Evolutionary conservation across 495 filamentous ascomycete species (phyloP), one percentile per base, ranked within the genome.

Genomic region (Neurospora africana): DNA sequence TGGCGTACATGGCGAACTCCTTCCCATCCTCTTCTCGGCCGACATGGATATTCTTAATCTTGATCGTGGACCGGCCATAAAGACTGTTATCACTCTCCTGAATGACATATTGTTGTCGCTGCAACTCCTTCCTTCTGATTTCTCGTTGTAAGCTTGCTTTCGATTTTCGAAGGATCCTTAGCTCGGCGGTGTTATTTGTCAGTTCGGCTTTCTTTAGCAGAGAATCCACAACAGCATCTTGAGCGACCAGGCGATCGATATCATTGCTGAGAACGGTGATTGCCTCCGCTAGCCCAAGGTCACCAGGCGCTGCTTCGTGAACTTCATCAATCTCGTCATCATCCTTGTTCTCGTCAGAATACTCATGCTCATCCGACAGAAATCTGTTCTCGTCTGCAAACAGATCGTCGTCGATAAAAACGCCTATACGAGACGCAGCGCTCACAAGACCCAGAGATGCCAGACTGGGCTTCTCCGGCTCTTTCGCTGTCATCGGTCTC

Each of bases 51-150:
- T 91, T 91, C 79, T 92, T 94, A 81, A 99, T 98, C 70, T 87
- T 90, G 73, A 98, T 88, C 6, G 88, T 91, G 5, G 95, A 93
- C 15, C 95, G 91, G 19, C 95, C 95, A 79, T 95, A 98, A 47
- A 99, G 84, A 79, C 94, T 97, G 81, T 98, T 99, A 77, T 98
- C 96, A 78, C 93, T 97, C 79, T 98, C 95, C 79, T 99, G 96
- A 44, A 98, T 90, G 74, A 96, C 93, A 76, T 98, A 99, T 79
- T 98, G 96, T 81, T 97, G 94, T 47, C 93, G 86, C 81, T 99
- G 96, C 77, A 99, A 86, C 81, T 98, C 95, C 79, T 98, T 98
- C 37, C 95, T 89, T 44, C 92, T 87, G 43, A 97, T 93, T 78
- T 99, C 96, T 53, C 95, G 87, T 76, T 97, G 90, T 72, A 99